Conservation (phyloP, 1,139 yeast genomes). For the Diutina sp. region DNA sequence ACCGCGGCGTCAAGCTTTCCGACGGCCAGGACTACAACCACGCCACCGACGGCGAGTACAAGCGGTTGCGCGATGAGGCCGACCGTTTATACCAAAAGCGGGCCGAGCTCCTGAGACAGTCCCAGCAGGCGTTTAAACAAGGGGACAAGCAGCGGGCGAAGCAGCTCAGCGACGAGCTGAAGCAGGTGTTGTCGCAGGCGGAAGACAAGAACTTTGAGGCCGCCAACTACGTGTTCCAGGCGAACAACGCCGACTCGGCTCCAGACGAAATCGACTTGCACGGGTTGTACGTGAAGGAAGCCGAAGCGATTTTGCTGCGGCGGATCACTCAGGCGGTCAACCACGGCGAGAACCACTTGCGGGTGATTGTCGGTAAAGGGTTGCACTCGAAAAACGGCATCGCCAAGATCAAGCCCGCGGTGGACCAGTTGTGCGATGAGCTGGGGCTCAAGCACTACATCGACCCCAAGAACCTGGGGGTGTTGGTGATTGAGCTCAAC, state of each 20-base stretch:
- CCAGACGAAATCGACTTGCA: slow-evolving; percentile 86
- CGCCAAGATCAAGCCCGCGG: slow-evolving; percentile 84
- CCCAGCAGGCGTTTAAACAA: slow-evolving; percentile 61
- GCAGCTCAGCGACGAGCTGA: slow-evolving; percentile 57
- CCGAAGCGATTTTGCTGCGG: slow-evolving; percentile 60
- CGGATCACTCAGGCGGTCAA: slow-evolving; percentile 56
- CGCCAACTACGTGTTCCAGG: slow-evolving; percentile 81
- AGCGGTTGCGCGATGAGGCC: slow-evolving; percentile 54
- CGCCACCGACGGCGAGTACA: slow-evolving; percentile 56
- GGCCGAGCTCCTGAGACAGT: slow-evolving; percentile 44
- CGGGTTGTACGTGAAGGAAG: slow-evolving; percentile 85
- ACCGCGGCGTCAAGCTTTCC: not conserved
- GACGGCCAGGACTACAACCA: slow-evolving; percentile 52
- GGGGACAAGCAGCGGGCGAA: slow-evolving; percentile 72
- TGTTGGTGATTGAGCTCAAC: slow-evolving; percentile 53
- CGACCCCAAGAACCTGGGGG: slow-evolving; percentile 70
- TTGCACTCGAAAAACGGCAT: slow-evolving; percentile 69
- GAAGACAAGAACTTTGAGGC: slow-evolving; percentile 67
- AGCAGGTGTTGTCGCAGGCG: slow-evolving; percentile 44
- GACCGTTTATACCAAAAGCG: slow-evolving; percentile 49
- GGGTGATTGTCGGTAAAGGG: slow-evolving; percentile 92
- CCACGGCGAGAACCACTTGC: slow-evolving; percentile 42
- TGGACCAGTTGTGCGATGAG: slow-evolving; percentile 62
- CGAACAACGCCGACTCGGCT: slow-evolving; percentile 76
- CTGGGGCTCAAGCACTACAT: slow-evolving; percentile 46